Conservation (phyloP, 768 basidiomycete species). For the Kwoniella botswanensis region DNA sequence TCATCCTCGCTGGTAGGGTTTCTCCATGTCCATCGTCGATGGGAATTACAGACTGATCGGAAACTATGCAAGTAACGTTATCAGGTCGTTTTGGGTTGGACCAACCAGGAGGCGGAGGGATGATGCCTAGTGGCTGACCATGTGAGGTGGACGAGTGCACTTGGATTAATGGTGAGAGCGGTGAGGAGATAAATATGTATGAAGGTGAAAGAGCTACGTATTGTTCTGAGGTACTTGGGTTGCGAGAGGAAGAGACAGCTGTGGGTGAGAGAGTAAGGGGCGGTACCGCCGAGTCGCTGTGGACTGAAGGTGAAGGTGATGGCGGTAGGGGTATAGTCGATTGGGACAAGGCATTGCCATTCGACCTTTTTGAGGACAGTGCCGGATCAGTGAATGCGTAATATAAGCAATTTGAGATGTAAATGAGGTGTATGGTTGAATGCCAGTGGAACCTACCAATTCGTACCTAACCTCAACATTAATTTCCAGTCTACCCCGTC, state of each 20-base stretch:
- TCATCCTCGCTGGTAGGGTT: conserved; percentile 42
- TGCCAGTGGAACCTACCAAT: conserved; percentile 42
- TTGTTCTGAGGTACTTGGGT: conserved; percentile 31
- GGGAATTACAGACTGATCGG: conserved; percentile 41
- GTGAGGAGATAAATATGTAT: conserved; percentile 55
- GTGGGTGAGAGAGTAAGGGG: not conserved
- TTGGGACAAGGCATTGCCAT: conserved; percentile 52
- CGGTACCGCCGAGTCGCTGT: conserved; percentile 3
- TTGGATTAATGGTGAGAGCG: conserved; percentile 53
- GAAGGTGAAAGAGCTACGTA: conserved; percentile 53
- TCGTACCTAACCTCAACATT: conserved; percentile 52
- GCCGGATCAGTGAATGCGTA: not conserved
- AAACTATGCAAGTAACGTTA: conserved; percentile 52
- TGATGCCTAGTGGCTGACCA: conserved; percentile 45
- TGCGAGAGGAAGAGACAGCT: not conserved
- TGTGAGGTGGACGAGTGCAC: conserved; percentile 39
- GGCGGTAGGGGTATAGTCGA: conserved; percentile 47
- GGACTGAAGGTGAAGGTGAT: conserved; percentile 41
- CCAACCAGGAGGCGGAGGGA: conserved; percentile 58
- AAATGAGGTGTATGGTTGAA: too few relatives aligned
- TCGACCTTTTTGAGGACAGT: conserved; percentile 39
- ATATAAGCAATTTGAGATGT: too few relatives aligned
- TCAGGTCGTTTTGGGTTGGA: conserved; percentile 54
- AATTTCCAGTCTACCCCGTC: conserved; percentile 57
- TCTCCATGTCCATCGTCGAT: conserved; percentile 27